Base-by-base conservation (phyloP, 2,329 filamentous ascomycete genomes). In the Fusarium denticulatum region DNA sequence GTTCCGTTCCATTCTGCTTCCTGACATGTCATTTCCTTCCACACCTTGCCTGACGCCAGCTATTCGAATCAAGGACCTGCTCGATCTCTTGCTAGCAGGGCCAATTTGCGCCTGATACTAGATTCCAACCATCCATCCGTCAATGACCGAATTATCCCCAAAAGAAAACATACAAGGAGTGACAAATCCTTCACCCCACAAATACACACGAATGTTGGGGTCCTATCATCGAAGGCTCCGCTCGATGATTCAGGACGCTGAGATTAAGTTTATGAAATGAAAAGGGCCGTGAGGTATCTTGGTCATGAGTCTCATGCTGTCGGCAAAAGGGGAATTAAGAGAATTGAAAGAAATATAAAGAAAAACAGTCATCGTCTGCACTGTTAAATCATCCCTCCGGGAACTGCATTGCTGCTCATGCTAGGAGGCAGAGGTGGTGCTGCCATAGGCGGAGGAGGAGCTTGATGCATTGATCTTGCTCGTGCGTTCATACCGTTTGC, bases 341-440 rank as follows among this genome's bases (percentile, higher is more conserved):
- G 59, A 74, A 70, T 52, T 55, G 62, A 75, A 67, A 50, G 32
- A 60, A 42, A 55, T 55, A 39, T 71, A 60, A 61, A 47, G 36
- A 37, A 37, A 62, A 62, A 69, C 58, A 42, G 55, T 53, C 22
- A 59, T 22, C 61, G 15, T 36, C 64, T 46, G 39, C 47, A 50
- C 46, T 37, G 67, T 82, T 76, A 87, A 67, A 87, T 86, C 85
- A 87, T 85, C 57, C 85, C 85, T 28, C 85, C 85, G 1, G 85
- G 82, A 67, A 83, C 65, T 60, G 70, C 79, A 60, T 79, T 78
- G 53, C 73, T 77, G n/a, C 79, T 72, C 53, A 81, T 76, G 61
- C 72, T 76, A 49, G 74, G 63, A 60, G 77, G 79, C 69, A 78
- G 53, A 43, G 76, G 80, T 24, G 76, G 79, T 46, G 72, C 80